These are phyloP conservation scores for Eimeria sp. DNA, from an alignment of 169 alveolate species.

Conservation along the genomic window DNA sequence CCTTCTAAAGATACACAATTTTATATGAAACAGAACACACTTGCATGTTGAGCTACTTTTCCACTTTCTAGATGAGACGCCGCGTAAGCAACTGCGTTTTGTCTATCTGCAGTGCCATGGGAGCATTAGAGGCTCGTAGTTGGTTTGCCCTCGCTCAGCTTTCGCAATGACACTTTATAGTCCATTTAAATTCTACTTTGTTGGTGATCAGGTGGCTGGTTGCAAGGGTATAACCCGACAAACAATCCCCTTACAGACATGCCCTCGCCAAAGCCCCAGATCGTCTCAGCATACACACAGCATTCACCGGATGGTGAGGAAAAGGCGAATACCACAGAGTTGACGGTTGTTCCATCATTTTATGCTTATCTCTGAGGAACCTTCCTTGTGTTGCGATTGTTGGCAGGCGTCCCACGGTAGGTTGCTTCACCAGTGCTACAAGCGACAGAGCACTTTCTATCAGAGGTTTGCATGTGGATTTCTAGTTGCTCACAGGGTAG, in stretches of 20 bases:
- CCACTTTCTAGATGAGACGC: not conserved
- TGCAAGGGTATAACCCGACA: not conserved
- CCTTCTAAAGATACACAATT: not conserved
- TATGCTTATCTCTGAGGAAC: not conserved
- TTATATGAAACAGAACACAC: too few species aligned
- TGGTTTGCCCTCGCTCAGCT: not conserved
- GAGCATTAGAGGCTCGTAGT: not conserved
- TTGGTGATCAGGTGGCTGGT: not conserved
- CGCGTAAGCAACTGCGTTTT: not conserved
- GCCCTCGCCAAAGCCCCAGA: constrained; percentile 50
- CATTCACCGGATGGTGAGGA: not conserved
- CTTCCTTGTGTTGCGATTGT: not conserved
- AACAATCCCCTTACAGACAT: not conserved
- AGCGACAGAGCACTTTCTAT: not conserved
- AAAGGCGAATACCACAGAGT: not conserved
- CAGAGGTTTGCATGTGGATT: not conserved
- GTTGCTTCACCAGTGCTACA: not conserved
- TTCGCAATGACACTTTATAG: not conserved
- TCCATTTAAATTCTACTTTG: not conserved
- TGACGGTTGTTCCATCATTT: not conserved
- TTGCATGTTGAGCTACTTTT: not conserved
- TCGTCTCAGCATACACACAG: not conserved
- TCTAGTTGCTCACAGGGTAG: not conserved
- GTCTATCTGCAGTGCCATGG: constrained; percentile 14
- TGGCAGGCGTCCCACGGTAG: not conserved